A percentile compares a stretch with the other conserved stretches of the same genome.
phyloP scores from a whole-genome alignment of 441 rosid genomes.

The Geranium incanum region DNA sequence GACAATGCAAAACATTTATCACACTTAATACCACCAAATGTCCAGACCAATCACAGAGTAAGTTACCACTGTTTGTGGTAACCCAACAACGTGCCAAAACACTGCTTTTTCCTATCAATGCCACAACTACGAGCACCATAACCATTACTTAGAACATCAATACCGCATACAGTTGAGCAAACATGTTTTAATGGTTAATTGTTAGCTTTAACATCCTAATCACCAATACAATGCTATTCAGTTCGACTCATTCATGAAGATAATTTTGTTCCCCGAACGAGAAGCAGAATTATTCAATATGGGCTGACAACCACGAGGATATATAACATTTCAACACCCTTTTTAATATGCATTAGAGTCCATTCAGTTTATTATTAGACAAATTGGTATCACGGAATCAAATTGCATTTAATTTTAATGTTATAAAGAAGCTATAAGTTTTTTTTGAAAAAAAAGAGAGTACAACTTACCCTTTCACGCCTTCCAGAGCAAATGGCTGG shows the following conservation, averaged over 20 bases:
- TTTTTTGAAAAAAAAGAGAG: neutral
- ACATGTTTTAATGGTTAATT: neutral
- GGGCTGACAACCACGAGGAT: neutral
- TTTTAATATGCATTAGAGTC: neutral
- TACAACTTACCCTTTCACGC: conserved; percentile 64
- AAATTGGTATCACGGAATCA: neutral
- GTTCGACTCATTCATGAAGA: neutral
- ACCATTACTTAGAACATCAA: neutral
- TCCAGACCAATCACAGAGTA: neutral
- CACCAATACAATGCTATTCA: neutral
- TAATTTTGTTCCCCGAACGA: neutral
- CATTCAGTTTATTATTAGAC: neutral
- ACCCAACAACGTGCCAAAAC: neutral
- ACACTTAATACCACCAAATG: neutral
- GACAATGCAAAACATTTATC: no score
- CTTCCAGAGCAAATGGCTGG: conserved; percentile 44
- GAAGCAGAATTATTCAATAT: neutral
- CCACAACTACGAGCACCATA: no score
- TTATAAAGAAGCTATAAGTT: neutral
- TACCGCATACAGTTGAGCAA: neutral
- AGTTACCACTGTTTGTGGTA: neutral
- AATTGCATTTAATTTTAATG: neutral
- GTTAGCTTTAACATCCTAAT: neutral
- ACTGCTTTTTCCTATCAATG: no score
- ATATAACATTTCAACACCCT: neutral